phyloP scores from a whole-genome alignment of 116 monocot species.

The Posidonia oceanica region DNA sequence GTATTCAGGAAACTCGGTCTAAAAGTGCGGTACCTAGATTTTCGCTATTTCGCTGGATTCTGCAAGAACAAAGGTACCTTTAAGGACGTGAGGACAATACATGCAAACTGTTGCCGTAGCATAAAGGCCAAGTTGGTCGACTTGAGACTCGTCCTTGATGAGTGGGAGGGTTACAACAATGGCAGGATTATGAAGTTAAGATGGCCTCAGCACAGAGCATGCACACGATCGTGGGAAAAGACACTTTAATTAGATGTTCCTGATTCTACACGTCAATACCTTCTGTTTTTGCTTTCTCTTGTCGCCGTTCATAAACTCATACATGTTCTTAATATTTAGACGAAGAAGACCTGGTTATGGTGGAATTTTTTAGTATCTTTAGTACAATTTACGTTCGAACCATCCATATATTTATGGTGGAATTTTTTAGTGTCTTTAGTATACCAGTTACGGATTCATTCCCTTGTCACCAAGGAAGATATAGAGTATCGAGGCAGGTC shows the following conservation, averaged over 20 bases:
- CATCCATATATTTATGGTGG: too few species aligned
- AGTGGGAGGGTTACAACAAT: constrained; percentile 9
- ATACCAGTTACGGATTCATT: too few species aligned
- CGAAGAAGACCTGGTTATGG: too few species aligned
- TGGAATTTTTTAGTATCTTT: too few species aligned
- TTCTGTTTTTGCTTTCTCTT: too few species aligned
- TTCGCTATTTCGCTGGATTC: constrained; percentile 6
- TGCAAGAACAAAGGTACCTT: constrained; percentile 1
- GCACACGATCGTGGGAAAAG: constrained; percentile 6
- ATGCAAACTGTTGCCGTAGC: constrained; percentile 14
- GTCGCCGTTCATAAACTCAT: too few species aligned
- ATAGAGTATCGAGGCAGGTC: too few species aligned
- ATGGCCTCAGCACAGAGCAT: constrained; percentile 28
- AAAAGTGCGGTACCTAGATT: constrained; percentile 10
- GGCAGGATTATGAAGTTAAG: not conserved
- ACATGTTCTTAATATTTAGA: too few species aligned
- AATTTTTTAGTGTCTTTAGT: too few species aligned
- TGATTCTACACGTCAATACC: too few species aligned
- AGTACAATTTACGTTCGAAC: too few species aligned
- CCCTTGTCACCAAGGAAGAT: too few species aligned
- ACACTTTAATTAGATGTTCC: not conserved
- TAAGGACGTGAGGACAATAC: constrained; percentile 3
- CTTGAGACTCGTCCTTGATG: constrained; percentile 1
- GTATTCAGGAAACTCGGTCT: constrained; percentile 3
- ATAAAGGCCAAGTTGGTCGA: constrained; percentile 17